Evolutionary conservation across 2,329 filamentous ascomycete species (phyloP).

Genomic region (Dryadomyces quercivorus): DNA sequence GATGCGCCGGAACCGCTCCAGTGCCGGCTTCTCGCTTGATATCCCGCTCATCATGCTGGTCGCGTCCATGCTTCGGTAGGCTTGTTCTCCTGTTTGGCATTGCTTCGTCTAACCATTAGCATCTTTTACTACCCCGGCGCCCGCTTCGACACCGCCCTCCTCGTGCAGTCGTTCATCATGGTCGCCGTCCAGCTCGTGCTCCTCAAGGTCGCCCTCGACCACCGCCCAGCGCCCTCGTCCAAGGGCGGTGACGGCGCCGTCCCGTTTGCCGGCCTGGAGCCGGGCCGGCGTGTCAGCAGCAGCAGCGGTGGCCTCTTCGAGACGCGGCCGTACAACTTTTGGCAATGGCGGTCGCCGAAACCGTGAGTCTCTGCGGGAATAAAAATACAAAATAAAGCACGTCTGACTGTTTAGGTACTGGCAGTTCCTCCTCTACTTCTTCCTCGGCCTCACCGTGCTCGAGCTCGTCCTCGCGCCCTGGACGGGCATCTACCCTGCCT

Average conservation of each 20-base stretch:
- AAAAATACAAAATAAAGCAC: too few species aligned
- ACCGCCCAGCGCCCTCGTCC: slow-evolving; percentile 46
- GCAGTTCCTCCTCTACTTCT: slow-evolving; percentile 61
- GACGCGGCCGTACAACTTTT: slow-evolving; percentile 61
- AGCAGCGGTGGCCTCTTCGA: slow-evolving; percentile 18
- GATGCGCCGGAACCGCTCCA: slow-evolving; percentile 52
- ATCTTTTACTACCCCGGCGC: slow-evolving; percentile 61
- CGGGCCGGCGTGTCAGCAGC: slow-evolving; percentile 10
- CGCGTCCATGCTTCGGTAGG: slow-evolving; percentile 51
- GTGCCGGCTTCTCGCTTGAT: slow-evolving; percentile 42
- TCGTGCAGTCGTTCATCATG: slow-evolving; percentile 55
- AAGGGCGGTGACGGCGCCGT: slow-evolving; percentile 47
- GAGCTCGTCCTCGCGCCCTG: slow-evolving; percentile 56
- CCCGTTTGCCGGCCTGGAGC: slow-evolving; percentile 48
- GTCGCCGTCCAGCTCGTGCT: slow-evolving; percentile 50
- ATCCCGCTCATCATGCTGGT: slow-evolving; percentile 63
- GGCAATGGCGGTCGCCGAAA: slow-evolving; percentile 65
- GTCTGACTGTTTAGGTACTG: slow-evolving; percentile 49
- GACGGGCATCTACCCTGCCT: slow-evolving; percentile 45
- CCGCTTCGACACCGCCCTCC: slow-evolving; percentile 49
- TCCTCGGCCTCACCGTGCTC: slow-evolving; percentile 44
- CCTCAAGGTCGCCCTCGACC: slow-evolving; percentile 56
- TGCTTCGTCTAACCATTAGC: slow-evolving; percentile 21
- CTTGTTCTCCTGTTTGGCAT: background rate
- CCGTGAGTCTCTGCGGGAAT: slow-evolving; percentile 47